Evolutionary conservation across 768 basidiomycete species (phyloP), one percentile per base, ranked within the genome.

Genomic region (Heimioporus sp.): DNA sequence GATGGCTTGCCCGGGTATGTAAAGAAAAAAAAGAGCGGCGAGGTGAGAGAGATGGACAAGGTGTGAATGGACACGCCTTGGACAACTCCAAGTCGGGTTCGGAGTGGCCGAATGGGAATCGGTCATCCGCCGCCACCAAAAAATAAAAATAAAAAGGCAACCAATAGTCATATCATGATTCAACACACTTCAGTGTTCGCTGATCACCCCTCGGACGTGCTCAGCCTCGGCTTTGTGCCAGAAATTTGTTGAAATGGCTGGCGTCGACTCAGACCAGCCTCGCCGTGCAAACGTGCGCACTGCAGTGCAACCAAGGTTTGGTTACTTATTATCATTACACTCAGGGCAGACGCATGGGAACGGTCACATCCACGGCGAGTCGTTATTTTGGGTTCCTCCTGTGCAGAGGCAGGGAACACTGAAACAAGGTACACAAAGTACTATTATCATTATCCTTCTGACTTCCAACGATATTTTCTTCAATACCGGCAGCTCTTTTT

Each of bases 1-100:
- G 24, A 24, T 24, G 24, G 43, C 53, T 39, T 48, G 47, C 35
- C 45, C 41, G 19, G 19, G 44, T 4, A 15, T 37, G 44, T 43
- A 41, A 35, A 28, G 6, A 16, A 37, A 31, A 34, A 52, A 63
- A 63, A 41, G 63, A 63, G 51, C 52, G 63, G 63, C 56, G 42
- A 53, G 37, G 48, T 46, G 46, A 28, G 48, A 46, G 43, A 30
- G 38, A 49, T 13, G 35, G 37, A 32, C 39, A 34, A 43, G 54
- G 61, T 45, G 62, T 50, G 62, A 52, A 43, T 17, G 34, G 21
- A 20, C 31, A 20, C 44, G 32, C 11, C 32, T 19, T n/a, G 3
- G 24, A 24, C 24, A 24, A 24, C 24, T 24, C 24, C 24, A 24
- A 24, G 24, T 24, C 24, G 24, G 36, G 17, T 20, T 30, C 30